Base-by-base conservation (phyloP, 2,329 filamentous ascomycete species). In the Talaromyces atroroseus region DNA sequence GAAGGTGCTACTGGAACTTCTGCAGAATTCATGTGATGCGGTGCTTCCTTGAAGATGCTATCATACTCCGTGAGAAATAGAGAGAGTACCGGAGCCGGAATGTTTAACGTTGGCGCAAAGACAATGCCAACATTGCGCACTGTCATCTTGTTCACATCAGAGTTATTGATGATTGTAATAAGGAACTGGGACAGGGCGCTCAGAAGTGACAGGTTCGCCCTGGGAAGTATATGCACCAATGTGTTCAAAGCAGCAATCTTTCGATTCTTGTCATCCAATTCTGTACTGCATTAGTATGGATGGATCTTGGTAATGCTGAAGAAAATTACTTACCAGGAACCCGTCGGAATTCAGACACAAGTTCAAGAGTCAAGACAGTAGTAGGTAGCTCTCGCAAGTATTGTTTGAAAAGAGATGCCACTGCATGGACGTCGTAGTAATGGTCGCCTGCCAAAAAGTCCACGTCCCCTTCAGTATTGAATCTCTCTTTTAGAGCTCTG, bases 51-150 rank as follows among this genome's bases (percentile, higher is more conserved):
- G 68, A 97, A 99, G 49, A 99, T 92, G 44, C 81, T 82, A 60
- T 88, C 82, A 68, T 90, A 96, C 66, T 97, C 92, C 61, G 94
- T 92, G 57, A 99, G 80, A 71, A 99, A 94, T 71, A 95, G 82
- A 3, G 92, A 91, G 70, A 99, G 96, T 11, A 99, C 87, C 0
- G 92, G 92, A 0, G 91, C 91, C 0, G 94, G 92, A 45, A 99
- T 96, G 71, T 97, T 97, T 54, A 99, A 81, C 0, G 94, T 97
- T 0, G 94, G 94, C 16, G 94, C 95, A 72, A 99, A 99, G 56
- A 99, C 92, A 64, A 99, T 97, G 61, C 94, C 92, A 54, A 99
- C 90, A 67, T 99, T 99, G 62, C 92, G 86, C 53, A 96, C 89
- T 11, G 89, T 96, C 94, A 99, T 99, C 79, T 96, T 97, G 78